Conservation (phyloP, 805 yeast species). For the Lachancea sp. region DNA sequence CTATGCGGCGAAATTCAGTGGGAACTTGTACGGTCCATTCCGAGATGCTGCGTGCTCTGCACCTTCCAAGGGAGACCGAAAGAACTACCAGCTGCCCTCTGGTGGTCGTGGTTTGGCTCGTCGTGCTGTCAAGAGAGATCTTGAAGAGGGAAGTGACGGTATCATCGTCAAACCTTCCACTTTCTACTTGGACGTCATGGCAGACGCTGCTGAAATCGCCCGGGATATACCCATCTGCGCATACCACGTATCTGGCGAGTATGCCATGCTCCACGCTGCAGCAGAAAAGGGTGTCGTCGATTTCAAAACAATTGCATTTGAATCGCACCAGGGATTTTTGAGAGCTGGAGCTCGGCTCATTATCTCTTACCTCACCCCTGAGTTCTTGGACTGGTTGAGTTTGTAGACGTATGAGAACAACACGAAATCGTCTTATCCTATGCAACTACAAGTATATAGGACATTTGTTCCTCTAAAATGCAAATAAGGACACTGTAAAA, state of each 20-base stretch:
- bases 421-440: neutral
- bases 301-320: conserved; percentile 69
- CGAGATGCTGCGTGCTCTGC: conserved; percentile 94
- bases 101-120: conserved; percentile 92
- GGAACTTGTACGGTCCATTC: conserved; percentile 91
- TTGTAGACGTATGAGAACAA: conserved; percentile 14
- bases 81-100: conserved; percentile 86
- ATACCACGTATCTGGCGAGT: conserved; percentile 96
- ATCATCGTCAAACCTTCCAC: conserved; percentile 94
- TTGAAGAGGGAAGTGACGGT: conserved; percentile 92
- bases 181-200: conserved; percentile 84
- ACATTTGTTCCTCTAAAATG: neutral
- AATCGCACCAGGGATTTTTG: conserved; percentile 82
- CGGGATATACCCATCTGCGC: conserved; percentile 84
- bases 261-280: conserved; percentile 96
- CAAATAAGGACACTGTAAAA: neutral
- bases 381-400: conserved; percentile 86
- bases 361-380: conserved; percentile 91
- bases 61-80: conserved; percentile 87
- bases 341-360: conserved; percentile 94
- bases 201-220: conserved; percentile 80
- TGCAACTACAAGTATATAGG: conserved; percentile 5
- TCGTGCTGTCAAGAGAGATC: conserved; percentile 79
- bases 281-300: conserved; percentile 93
- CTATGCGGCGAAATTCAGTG: conserved; percentile 90